Conservation (phyloP, 371 early-diverging fungal genomes). For the Rhizopus microsporus region DNA sequence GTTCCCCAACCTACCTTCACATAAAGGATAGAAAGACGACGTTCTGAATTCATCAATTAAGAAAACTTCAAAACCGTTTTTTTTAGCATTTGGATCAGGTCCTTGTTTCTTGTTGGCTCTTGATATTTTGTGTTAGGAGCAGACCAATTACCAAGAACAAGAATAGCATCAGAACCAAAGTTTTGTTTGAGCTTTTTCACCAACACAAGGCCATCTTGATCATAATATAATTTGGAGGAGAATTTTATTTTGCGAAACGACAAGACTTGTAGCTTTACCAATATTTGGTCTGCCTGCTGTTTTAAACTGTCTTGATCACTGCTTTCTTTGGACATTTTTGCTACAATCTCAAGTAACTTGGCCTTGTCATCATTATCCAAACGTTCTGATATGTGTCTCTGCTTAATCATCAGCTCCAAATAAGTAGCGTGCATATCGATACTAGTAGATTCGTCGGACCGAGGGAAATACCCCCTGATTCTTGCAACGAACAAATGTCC, state of each 20-base stretch:
- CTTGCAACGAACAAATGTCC: neutral
- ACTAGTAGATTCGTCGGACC: too few relatives aligned
- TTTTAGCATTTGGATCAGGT: neutral
- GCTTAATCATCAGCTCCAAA: too few relatives aligned
- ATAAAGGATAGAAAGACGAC: neutral
- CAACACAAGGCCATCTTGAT: constrained; percentile 2
- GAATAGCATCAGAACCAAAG: constrained; percentile 4
- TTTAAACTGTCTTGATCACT: too few relatives aligned
- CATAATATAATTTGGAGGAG: neutral
- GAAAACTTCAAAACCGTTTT: constrained; percentile 2
- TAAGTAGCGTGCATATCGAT: too few relatives aligned
- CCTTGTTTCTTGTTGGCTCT: constrained; percentile 5
- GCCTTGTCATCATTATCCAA: too few relatives aligned
- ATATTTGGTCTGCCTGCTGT: neutral
- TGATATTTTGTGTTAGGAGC: constrained; percentile 8
- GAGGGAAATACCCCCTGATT: too few relatives aligned
- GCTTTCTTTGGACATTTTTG: too few relatives aligned
- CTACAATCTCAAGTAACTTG: too few relatives aligned
- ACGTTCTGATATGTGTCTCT: too few relatives aligned
- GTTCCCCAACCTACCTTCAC: neutral
- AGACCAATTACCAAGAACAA: constrained; percentile 8
- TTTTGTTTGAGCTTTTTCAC: neutral
- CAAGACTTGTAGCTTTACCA: neutral
- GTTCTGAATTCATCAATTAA: constrained; percentile 10
- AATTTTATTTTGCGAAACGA: constrained; percentile 5